A percentile compares a stretch with the other conserved stretches of the same genome.
These are phyloP conservation scores for Vickermania ingenoplastis DNA, from an alignment of 208 protist genomes.

Conservation along the genomic window DNA sequence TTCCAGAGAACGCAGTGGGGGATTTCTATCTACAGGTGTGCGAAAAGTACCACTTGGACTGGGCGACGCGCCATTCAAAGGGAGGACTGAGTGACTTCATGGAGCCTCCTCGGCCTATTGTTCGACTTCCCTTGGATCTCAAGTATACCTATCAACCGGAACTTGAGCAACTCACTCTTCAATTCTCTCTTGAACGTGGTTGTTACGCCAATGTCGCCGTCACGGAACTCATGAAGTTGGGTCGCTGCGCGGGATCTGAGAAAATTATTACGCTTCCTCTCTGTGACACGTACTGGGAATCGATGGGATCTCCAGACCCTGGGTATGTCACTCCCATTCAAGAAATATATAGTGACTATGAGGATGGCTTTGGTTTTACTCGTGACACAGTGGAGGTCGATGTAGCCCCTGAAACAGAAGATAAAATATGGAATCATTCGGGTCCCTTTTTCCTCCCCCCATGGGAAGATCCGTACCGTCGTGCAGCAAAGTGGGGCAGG, in stretches of 20 bases:
- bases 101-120: constrained; percentile 72
- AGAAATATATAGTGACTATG: constrained; percentile 73
- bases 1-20: constrained; percentile 54
- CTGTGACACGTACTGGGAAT: constrained; percentile 37
- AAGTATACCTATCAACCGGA: constrained; percentile 38
- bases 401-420: constrained; percentile 12
- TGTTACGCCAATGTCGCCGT: constrained; percentile 84
- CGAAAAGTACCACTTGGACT: constrained; percentile 64
- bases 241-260: constrained; percentile 59
- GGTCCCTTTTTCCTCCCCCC: constrained; percentile 54
- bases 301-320: constrained; percentile 43
- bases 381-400: constrained; percentile 29
- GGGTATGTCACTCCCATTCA: constrained; percentile 72
- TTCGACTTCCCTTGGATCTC: constrained; percentile 61
- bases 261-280: constrained; percentile 45
- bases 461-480: constrained; percentile 36
- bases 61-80: constrained; percentile 46
- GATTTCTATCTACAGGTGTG: constrained; percentile 70
- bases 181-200: constrained; percentile 73
- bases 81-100: constrained; percentile 61
- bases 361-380: constrained; percentile 68
- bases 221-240: constrained; percentile 65
- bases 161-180: constrained; percentile 32
- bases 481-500: constrained; percentile 51
- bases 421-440: constrained; percentile 39